These are phyloP conservation scores for Zygosaccharomyces pseudorouxii DNA, from an alignment of 805 yeast genomes.

Conservation along the genomic window DNA sequence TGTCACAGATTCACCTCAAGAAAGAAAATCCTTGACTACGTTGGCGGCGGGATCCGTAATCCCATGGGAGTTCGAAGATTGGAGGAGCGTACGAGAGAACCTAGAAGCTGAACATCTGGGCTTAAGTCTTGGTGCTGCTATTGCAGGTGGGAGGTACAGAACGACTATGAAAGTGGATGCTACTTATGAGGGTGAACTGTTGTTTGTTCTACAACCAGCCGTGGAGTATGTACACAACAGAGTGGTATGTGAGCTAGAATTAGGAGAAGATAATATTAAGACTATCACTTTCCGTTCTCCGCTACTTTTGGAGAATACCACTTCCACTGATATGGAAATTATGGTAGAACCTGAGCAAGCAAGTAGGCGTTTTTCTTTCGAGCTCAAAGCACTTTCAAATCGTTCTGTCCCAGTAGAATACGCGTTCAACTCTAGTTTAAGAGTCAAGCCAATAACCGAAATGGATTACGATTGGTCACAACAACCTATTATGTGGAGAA, in stretches of 20 bases:
- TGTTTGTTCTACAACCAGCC: slow-evolving; percentile 63
- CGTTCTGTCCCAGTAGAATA: slow-evolving; percentile 70
- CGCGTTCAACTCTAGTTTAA: slow-evolving; percentile 55
- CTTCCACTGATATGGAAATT: slow-evolving; percentile 52
- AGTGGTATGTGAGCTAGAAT: slow-evolving; percentile 61
- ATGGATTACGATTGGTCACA: slow-evolving; percentile 65
- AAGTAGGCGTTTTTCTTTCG: slow-evolving; percentile 34
- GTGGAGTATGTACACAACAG: slow-evolving; percentile 63
- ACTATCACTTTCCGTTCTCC: slow-evolving; percentile 75
- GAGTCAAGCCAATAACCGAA: slow-evolving; percentile 56
- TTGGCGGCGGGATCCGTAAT: slow-evolving; percentile 47
- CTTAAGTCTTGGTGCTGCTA: slow-evolving; percentile 59
- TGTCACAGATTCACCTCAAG: slow-evolving; percentile 40
- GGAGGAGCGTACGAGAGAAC: slow-evolving; percentile 81
- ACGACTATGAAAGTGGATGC: slow-evolving; percentile 56
- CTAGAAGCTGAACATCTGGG: slow-evolving; percentile 58
- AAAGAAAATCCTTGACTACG: slow-evolving; percentile 26
- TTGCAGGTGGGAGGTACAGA: slow-evolving; percentile 53
- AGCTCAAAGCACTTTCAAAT: slow-evolving; percentile 51
- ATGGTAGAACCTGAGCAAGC: slow-evolving; percentile 34
- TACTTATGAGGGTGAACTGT: slow-evolving; percentile 76
- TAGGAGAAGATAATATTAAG: slow-evolving; percentile 76
- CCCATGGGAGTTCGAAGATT: slow-evolving; percentile 93
- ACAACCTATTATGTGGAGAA: slow-evolving; percentile 60
- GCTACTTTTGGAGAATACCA: slow-evolving; percentile 59